Evolutionary conservation across 2,329 filamentous ascomycete genomes (phyloP), one percentile per base, ranked within the genome.

Genomic region (Talaromyces sp.): DNA sequence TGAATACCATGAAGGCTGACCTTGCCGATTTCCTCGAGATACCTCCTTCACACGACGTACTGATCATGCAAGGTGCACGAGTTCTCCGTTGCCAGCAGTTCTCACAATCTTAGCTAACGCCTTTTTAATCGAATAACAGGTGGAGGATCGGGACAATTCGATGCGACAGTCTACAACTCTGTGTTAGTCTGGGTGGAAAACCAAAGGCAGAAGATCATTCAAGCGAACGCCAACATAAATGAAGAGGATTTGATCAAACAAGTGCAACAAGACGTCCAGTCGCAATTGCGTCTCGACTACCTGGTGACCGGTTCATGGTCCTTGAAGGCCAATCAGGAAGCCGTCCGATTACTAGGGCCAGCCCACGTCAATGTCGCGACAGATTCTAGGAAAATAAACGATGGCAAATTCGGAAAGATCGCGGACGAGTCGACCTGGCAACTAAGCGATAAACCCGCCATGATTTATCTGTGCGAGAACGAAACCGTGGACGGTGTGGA

Each of bases 401-500:
- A 82, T 65, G 90, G 89, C 63, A 96, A 94, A 73, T 97, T 95
- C 71, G 91, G 91, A 60, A 84, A 79, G 61, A 96, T 97, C 53
- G 88, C 93, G 0, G 81, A 86, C 9, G 86, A 92, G 73, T 84
- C 82, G 62, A 82, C 82, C 19, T 97, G 91, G 90, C 88, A 81
- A 35, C 80, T 94, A 59, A 84, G 81, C 15, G 73, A 77, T 7
- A 88, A 85, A 40, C 74, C 72, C 61, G 84, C 91, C 0, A 80
- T 96, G 67, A 87, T 93, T 1, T 97, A 97, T 75, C 92, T 85
- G 72, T 96, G 93, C 73, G 89, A 92, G 73, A 97, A 97, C 66
- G 92, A 97, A 79, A 96, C 91, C 0, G 74, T 77, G 5, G 91
- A 96, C 67, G 92, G 92, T 35, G 91, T 97, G 17, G 93, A 97